A percentile compares a stretch with the other conserved stretches of the same genome.
phyloP scores from a whole-genome alignment of 345 rosid species.

The Linum trigynum region DNA sequence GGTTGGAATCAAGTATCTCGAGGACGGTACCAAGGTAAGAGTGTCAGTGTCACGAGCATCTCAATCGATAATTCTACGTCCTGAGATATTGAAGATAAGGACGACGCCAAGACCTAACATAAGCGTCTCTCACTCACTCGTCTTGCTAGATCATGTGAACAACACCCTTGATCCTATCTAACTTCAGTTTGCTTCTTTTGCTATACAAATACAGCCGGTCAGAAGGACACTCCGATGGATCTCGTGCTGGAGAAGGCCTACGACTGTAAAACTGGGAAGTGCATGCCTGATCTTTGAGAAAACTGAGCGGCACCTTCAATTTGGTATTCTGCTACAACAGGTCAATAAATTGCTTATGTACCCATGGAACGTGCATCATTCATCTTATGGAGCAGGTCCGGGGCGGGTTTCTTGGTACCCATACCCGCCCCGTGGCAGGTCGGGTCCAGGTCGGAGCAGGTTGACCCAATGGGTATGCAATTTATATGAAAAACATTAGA shows the following conservation, averaged over 20 bases:
- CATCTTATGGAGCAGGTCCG: too few relatives aligned
- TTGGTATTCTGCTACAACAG: too few relatives aligned
- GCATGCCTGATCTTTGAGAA: slow-evolving; percentile 83
- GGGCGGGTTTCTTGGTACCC: too few relatives aligned
- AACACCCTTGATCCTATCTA: neutral
- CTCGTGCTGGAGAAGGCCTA: slow-evolving; percentile 69
- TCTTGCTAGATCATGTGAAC: neutral
- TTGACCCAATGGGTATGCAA: too few relatives aligned
- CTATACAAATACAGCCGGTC: slow-evolving; percentile 52
- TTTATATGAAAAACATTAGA: too few relatives aligned
- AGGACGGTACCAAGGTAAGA: slow-evolving; percentile 97
- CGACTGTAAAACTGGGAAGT: slow-evolving; percentile 75
- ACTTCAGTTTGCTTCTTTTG: neutral
- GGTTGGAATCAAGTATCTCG: slow-evolving; percentile 70
- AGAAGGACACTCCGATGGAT: slow-evolving; percentile 81
- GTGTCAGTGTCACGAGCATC: slow-evolving; percentile 92
- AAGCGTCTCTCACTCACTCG: neutral
- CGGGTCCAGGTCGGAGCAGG: too few relatives aligned
- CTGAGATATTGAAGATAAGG: slow-evolving; percentile 84
- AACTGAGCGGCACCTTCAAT: neutral
- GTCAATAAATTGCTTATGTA: too few relatives aligned
- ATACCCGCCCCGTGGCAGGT: too few relatives aligned
- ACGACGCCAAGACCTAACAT: slow-evolving; percentile 75
- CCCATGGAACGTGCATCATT: too few relatives aligned
- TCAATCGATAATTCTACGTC: slow-evolving; percentile 82